A percentile compares a stretch with the other conserved stretches of the same genome.
Conservation (phyloP, 768 basidiomycete genomes). For the Russula ochroleuca region DNA sequence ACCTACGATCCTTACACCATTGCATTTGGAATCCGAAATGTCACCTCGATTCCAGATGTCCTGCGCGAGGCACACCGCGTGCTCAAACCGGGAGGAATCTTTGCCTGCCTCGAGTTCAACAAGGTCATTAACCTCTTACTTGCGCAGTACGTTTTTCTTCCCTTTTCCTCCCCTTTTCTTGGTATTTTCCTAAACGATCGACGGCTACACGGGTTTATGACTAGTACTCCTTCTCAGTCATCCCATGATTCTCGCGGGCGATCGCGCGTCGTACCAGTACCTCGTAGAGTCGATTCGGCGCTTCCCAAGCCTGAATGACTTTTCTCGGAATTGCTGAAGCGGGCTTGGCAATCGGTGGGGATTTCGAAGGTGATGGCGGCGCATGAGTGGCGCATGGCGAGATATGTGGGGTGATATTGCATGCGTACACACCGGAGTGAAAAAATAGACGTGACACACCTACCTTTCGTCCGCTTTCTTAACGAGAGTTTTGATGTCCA, state of each 20-base stretch:
- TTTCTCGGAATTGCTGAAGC: conserved; percentile 80
- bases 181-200: background rate
- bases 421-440: conserved; percentile 79
- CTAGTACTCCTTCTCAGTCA: conserved; percentile 92
- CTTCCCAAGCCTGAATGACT: conserved; percentile 85
- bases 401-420: conserved; percentile 88
- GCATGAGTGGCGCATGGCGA: too few relatives aligned
- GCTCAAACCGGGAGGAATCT: conserved; percentile 91
- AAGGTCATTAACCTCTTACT: conserved; percentile 85
- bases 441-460: conserved; percentile 43
- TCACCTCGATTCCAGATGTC: conserved; percentile 86
- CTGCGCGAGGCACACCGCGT: conserved; percentile 88
- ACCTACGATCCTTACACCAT: conserved; percentile 97
- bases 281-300: conserved; percentile 94
- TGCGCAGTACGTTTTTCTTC: conserved; percentile 63
- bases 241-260: conserved; percentile 92
- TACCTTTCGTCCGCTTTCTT: too few relatives aligned
- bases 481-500: too few relatives aligned
- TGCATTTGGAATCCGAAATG: conserved; percentile 97
- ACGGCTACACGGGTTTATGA: conserved; percentile 62
- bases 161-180: background rate
- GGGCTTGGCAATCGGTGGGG: conserved; percentile 67
- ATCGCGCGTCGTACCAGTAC: conserved; percentile 94
- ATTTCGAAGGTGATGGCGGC: conserved; percentile 63
- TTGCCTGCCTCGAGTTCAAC: conserved; percentile 96